Conservation (phyloP, 2,329 filamentous ascomycete genomes). For the Verticillium longisporum region DNA sequence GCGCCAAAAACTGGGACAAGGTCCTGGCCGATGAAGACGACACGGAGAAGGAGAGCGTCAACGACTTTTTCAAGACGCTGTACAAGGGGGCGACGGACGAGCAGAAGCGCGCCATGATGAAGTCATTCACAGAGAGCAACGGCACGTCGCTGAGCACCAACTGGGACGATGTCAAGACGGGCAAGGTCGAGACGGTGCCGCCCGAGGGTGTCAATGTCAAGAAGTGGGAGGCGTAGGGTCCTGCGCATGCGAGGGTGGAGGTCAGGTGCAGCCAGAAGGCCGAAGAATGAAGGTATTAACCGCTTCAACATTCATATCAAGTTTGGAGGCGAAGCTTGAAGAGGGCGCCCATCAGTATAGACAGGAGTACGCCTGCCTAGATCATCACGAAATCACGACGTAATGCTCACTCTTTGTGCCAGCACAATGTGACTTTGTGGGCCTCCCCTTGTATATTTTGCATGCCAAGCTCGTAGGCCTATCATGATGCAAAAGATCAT, state of each 20-base stretch:
- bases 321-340: no score
- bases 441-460: no score
- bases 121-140: conserved; percentile 91
- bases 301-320: no score
- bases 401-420: no score
- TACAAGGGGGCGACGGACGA: conserved; percentile 74
- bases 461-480: no score
- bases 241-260: not conserved
- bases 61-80: conserved; percentile 84
- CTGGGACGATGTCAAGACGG: conserved; percentile 73
- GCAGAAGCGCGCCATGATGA: conserved; percentile 90
- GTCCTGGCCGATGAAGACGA: conserved; percentile 50
- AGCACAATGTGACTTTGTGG: no score
- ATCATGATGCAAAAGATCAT: no score
- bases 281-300: no score
- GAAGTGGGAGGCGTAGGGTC: conserved; percentile 47
- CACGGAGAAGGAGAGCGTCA: conserved; percentile 58
- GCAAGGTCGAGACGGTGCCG: conserved; percentile 64
- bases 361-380: no score
- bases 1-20: conserved; percentile 90
- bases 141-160: conserved; percentile 89
- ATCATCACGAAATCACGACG: not conserved
- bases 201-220: conserved; percentile 74
- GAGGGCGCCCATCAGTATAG: no score
- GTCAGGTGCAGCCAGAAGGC: no score